Base-by-base conservation (phyloP, 2,329 filamentous ascomycete species). In the Nothophoma quercina region DNA sequence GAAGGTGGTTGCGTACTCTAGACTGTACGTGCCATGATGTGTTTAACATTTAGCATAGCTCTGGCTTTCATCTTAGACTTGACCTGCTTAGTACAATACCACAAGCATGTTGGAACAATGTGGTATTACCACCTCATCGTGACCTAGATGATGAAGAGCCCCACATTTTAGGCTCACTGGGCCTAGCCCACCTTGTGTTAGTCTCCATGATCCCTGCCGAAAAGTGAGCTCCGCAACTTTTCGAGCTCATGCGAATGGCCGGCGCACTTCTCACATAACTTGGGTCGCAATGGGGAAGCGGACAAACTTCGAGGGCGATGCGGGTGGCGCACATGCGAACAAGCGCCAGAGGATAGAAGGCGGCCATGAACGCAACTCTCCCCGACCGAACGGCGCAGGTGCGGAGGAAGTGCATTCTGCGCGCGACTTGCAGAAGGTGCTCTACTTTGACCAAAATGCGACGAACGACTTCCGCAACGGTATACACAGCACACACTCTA, bases 1-100 rank as follows among this genome's bases (percentile, higher is more conserved):
- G 50, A 89, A 95, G 64, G 91, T 98, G 23, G 85, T 86, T 48
- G 95, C 93, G 47, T 98, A 96, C 74, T 93, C 91, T 62, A 85
- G 91, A 63, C 86, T 99, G 55, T 99, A 90, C 79, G 92, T 98
- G 32, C 95, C 95, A 41, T 88, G 61, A 67, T 15, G 8, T 29
- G 15, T 39, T 21, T 33, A 38, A 22, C 16, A 28, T n/a, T 35
- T 12, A 36, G 32, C 46, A 43, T 28, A 18, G 25, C 7, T 9
- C 3, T 5, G 30, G 13, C 22, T n/a, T n/a, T n/a, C n/a, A n/a
- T n/a, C n/a, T n/a, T n/a, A n/a, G n/a, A n/a, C n/a, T n/a, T n/a
- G n/a, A n/a, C n/a, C n/a, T n/a, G n/a, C n/a, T n/a, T n/a, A n/a
- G n/a, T n/a, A n/a, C n/a, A n/a, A n/a, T n/a, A n/a, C n/a, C n/a